Evolutionary conservation across 2,329 filamentous ascomycete genomes (phyloP), one percentile per base, ranked within the genome.

Genomic region (Passalora sequoiae): DNA sequence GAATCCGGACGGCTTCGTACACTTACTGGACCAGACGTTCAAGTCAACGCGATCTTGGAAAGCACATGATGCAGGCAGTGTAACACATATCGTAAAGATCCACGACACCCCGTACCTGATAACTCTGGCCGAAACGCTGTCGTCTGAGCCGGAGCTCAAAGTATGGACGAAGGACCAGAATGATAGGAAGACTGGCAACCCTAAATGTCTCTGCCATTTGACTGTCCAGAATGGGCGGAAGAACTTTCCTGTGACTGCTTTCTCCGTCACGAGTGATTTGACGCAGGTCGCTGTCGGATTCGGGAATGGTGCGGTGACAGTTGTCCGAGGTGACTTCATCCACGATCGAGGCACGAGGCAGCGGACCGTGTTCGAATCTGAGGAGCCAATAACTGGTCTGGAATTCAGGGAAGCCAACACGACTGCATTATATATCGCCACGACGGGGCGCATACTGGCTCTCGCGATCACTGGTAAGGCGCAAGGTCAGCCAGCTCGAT

Each of bases 81-180:
- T 97, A 60, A 92, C 85, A 22, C 86, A 95, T 65, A 89, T 97
- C 79, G 87, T 83, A 66, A 91, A 96, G 68, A 78, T 97, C 21
- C 85, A 89, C 52, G 86, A 86, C 25, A 95, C 89, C 1, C 83
- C 87, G 41, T 69, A 95, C 50, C 74, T 98, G 20, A 81, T 96
- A 25, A 97, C 92, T 0, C 74, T 91, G 47, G 79, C 84, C 46
- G 92, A 98, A 67, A 89, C 97, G 59, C 72, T 96, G 40, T 85
- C 85, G 28, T 84, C 78, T 57, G 89, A 97, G 57, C 91, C 92
- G 0, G 77, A 91, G 15, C 69, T 98, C 47, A 97, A 95, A 65
- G 91, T 97, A n/a, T 98, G 92, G 92, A 91, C 88, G 16, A 73
- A 98, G 56, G 89, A 97, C 63, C 94, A 89, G 68, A 76, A 84